Base-by-base conservation (phyloP, 129 eudicot genomes). In the Chrysanthemum lavandulifolium region DNA sequence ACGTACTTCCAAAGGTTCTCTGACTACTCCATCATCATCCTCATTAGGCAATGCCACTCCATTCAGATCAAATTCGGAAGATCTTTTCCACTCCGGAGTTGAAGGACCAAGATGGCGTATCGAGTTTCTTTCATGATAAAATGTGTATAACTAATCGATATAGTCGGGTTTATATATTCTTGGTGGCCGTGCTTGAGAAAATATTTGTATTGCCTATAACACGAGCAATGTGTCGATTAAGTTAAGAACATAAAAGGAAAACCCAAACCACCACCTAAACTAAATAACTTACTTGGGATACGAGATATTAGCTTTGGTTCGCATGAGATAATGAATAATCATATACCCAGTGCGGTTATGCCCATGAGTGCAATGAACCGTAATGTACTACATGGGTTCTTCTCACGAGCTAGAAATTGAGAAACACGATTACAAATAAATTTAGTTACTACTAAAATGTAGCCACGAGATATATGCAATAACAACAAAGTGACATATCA, bases 51-150 rank as follows among this genome's bases (percentile, higher is more conserved):
- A 58, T 50, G 94, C 99, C 79, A 86, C 99, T 60, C 97, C 97
- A 84, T 95, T 95, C 43, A 95, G 82, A 83, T 95, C 99, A 84
- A 94, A 80, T 27, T 94, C 99, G 57, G 96, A 87, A 51, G 96
- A 85, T 69, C 87, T 85, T 79, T 95, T 95, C 99, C 99, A 95
- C 72, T 95, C 99, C 1, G 99, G 99, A 68, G 99, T 95, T 29
- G 96, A 52, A 49, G 99, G 97, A 75, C 99, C n/a, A n/a, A 95
- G 67, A 78, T 79, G 88, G 76, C 74, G 63, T 78, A 52, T 95
- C 99, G 50, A 90, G 87, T 85, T 90, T 67, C 79, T 84, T 80
- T 95, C 99, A 85, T 95, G 99, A 82, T 95, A 95, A 63, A 95
- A 95, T 70, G 84, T 61, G 58, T 90, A 95, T 65, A 95, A 85